Evolutionary conservation across 2,329 filamentous ascomycete genomes (phyloP).

Genomic region (Talaromyces rugulosus): DNA sequence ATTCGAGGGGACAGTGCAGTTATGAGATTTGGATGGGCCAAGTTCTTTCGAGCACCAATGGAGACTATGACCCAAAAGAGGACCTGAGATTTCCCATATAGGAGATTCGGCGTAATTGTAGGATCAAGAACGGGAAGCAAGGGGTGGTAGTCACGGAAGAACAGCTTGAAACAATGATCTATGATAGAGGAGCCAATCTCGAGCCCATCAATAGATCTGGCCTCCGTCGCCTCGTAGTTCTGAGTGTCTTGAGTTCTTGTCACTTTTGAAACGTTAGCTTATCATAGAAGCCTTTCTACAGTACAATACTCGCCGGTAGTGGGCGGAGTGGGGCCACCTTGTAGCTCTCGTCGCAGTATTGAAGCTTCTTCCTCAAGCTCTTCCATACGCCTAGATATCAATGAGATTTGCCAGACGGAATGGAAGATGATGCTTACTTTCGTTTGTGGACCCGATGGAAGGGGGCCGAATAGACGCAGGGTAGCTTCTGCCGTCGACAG

Average conservation of each 20-base stretch:
- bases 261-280: background rate
- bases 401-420: background rate
- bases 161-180: background rate
- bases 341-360: background rate
- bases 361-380: background rate
- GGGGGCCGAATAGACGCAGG: background rate
- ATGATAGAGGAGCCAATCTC: background rate
- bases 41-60: background rate
- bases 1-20: background rate
- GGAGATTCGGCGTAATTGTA: background rate
- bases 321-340: background rate
- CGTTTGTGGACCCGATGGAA: slow-evolving; percentile 1
- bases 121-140: slow-evolving; percentile 2
- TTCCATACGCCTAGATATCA: slow-evolving; percentile 1
- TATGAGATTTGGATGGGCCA: background rate
- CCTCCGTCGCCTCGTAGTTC: background rate
- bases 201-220: background rate
- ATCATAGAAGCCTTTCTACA: background rate
- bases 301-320: background rate
- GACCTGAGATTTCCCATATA: background rate
- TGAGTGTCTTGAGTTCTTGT: background rate
- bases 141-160: background rate
- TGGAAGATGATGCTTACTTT: background rate
- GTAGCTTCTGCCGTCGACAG: background rate
- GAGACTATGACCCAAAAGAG: background rate